phyloP scores from a whole-genome alignment of 805 yeast species.

The Starmerella bombi region DNA sequence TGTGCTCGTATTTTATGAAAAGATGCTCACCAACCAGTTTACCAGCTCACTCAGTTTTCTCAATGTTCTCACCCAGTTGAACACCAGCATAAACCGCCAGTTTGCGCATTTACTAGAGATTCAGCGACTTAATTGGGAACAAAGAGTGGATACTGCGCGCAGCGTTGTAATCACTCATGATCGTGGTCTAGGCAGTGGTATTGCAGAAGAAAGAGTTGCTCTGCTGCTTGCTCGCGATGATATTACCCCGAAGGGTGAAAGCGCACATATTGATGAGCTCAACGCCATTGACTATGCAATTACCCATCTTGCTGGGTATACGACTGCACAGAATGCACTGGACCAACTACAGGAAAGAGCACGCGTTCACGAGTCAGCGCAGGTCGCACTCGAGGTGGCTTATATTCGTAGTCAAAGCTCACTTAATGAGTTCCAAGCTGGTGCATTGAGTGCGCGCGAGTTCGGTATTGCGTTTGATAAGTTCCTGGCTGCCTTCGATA shows the following conservation, averaged over 20 bases:
- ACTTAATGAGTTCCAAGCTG: slow-evolving; percentile 8
- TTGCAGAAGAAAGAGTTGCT: background rate
- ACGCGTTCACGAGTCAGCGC: slow-evolving; percentile 22
- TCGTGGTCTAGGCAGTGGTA: slow-evolving; percentile 16
- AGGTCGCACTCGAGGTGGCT: slow-evolving; percentile 22
- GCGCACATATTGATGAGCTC: slow-evolving; percentile 23
- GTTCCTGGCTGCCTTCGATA: slow-evolving; percentile 28
- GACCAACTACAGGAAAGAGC: slow-evolving; percentile 23
- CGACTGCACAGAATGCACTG: slow-evolving; percentile 24
- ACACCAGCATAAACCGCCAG: slow-evolving; percentile 29
- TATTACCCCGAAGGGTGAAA: slow-evolving; percentile 23
- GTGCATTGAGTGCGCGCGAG: slow-evolving; percentile 6
- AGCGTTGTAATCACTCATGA: slow-evolving; percentile 41
- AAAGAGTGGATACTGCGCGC: slow-evolving; percentile 42
- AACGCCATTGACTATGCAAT: slow-evolving; percentile 29
- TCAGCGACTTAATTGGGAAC: slow-evolving; percentile 25
- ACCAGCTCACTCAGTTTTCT: slow-evolving; percentile 23
- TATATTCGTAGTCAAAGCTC: slow-evolving; percentile 21
- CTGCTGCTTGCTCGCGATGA: slow-evolving; percentile 15
- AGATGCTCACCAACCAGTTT: slow-evolving; percentile 44
- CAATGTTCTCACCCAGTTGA: slow-evolving; percentile 25
- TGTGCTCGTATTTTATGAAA: slow-evolving; percentile 50
- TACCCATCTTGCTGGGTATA: slow-evolving; percentile 23
- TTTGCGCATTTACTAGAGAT: slow-evolving; percentile 48
- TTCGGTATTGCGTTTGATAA: slow-evolving; percentile 22